A percentile compares a stretch with the other conserved stretches of the same genome.
These are phyloP conservation scores for Marasmius fiardii DNA, from an alignment of 1,284 basidiomycete genomes.

Conservation along the genomic window DNA sequence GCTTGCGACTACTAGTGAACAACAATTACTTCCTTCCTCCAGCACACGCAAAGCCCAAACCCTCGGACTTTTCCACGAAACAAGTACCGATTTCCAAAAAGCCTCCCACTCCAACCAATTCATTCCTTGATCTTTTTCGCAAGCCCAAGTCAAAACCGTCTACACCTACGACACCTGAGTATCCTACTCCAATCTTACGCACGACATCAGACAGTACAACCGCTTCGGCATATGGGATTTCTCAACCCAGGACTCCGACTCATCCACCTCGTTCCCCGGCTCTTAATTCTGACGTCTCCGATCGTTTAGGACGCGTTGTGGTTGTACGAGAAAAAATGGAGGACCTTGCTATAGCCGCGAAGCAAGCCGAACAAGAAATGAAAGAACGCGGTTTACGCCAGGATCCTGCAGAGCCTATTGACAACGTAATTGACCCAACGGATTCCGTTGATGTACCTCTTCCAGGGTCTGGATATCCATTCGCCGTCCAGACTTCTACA, in stretches of 20 bases:
- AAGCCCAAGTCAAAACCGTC: slow-evolving; percentile 62
- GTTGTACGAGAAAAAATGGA: slow-evolving; percentile 77
- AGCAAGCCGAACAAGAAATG: slow-evolving; percentile 68
- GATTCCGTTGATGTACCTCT: slow-evolving; percentile 74
- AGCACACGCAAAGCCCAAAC: slow-evolving; percentile 74
- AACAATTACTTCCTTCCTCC: slow-evolving; percentile 84
- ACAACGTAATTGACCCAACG: slow-evolving; percentile 74
- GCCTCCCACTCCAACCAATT: slow-evolving; percentile 37
- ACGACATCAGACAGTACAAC: slow-evolving; percentile 62
- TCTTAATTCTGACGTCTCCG: slow-evolving; percentile 25
- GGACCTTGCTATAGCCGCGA: slow-evolving; percentile 63
- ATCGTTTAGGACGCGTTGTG: slow-evolving; percentile 56
- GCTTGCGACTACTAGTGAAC: slow-evolving; percentile 73
- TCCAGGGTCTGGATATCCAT: slow-evolving; percentile 60
- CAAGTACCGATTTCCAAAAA: slow-evolving; percentile 31
- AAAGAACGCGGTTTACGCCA: slow-evolving; percentile 44
- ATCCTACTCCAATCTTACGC: slow-evolving; percentile 45
- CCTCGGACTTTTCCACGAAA: slow-evolving; percentile 49
- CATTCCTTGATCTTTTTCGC: slow-evolving; percentile 68
- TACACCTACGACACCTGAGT: slow-evolving; percentile 41
- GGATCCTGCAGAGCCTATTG: slow-evolving; percentile 30
- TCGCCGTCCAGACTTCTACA: slow-evolving; percentile 70
- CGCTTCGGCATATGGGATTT: slow-evolving; percentile 33
- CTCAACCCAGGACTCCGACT: slow-evolving; percentile 37
- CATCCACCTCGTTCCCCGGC: slow-evolving; percentile 34